Conservation (phyloP, 2,329 filamentous ascomycete species). For the Nothomitra cinnamomea region DNA sequence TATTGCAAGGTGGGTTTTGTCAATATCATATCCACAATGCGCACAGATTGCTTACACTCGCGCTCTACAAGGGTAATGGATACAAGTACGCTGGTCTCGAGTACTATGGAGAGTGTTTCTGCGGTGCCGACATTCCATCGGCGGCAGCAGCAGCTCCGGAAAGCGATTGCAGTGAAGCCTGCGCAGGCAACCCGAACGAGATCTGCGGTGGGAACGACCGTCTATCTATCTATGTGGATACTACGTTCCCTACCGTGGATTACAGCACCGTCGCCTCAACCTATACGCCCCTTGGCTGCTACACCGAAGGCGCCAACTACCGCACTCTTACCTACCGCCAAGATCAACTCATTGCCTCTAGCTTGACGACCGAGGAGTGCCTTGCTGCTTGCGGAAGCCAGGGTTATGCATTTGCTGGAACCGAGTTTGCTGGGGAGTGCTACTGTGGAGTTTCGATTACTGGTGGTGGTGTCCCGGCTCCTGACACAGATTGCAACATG, state of each 20-base stretch:
- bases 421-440: conserved; percentile 23
- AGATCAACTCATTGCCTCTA: conserved; percentile 8
- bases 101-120: conserved; percentile 18
- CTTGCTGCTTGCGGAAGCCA: conserved; percentile 22
- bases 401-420: conserved; percentile 23
- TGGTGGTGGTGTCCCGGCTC: conserved; percentile 12
- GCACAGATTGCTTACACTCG: background rate
- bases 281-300: conserved; percentile 21
- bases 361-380: conserved; percentile 20
- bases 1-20: background rate
- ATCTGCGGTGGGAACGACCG: conserved; percentile 12
- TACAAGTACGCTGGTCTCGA: conserved; percentile 15
- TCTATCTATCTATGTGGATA: conserved; percentile 15
- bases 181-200: conserved; percentile 10
- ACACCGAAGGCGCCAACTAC: conserved; percentile 20
- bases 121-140: conserved; percentile 16
- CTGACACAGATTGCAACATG: conserved; percentile 16
- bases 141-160: conserved; percentile 8
- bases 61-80: background rate
- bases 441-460: conserved; percentile 24
- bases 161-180: conserved; percentile 13
- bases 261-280: background rate
- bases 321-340: conserved; percentile 15
- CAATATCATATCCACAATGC: background rate
- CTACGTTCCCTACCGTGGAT: background rate